A percentile compares a stretch with the other conserved stretches of the same genome.
phyloP scores from a whole-genome alignment of 2,329 filamentous ascomycete genomes.

The Verticillium zaregamsianum region DNA sequence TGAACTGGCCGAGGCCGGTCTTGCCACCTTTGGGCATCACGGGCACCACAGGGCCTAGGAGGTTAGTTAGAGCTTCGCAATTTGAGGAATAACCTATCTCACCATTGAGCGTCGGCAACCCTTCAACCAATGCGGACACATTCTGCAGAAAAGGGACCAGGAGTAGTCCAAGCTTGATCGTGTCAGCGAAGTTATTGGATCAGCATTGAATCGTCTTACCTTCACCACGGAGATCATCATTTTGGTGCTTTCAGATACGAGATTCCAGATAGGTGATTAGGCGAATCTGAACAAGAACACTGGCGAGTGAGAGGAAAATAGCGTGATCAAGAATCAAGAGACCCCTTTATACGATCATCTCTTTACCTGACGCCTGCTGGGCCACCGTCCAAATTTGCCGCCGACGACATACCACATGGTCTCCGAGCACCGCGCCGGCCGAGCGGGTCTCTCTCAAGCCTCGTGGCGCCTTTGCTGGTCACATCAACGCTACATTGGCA shows the following conservation, averaged over 20 bases:
- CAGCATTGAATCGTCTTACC: background rate
- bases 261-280: background rate
- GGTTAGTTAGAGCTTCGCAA: too few relatives aligned
- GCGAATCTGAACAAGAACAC: background rate
- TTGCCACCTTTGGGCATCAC: conserved; percentile 4
- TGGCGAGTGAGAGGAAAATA: background rate
- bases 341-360: background rate
- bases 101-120: background rate
- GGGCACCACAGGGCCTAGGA: background rate
- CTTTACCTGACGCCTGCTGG: background rate
- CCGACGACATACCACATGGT: background rate
- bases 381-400: background rate
- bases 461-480: background rate
- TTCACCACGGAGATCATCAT: background rate
- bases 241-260: too few relatives aligned
- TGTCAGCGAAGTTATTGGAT: background rate
- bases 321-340: background rate
- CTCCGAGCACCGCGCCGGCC: background rate
- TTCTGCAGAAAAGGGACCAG: background rate
- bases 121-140: background rate
- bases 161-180: background rate
- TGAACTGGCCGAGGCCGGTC: conserved; percentile 6
- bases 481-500: background rate
- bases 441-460: background rate
- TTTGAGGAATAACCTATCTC: background rate